Evolutionary conservation across 2,329 filamentous ascomycete species (phyloP), one percentile per base, ranked within the genome.

Genomic region (Trichoderma pleuroti): DNA sequence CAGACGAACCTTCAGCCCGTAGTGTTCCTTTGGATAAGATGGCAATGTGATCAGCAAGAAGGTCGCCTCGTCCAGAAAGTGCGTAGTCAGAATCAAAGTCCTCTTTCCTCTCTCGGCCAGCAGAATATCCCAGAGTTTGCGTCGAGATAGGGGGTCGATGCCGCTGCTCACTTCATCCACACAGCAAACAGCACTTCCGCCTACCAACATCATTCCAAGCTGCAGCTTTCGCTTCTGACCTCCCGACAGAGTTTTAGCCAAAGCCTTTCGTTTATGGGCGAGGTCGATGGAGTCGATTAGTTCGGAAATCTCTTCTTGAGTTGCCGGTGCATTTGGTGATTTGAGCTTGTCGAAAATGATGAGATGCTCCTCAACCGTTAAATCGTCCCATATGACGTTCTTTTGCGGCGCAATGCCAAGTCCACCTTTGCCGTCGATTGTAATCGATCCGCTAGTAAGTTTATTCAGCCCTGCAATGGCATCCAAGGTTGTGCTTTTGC

Each of bases 41-140:
- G 2, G 91, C 92, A 74, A 98, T 97, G 72, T 94, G 91, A 77
- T 98, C 95, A 0, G 94, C 92, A 1, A 98, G 86, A 1, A 97
- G 84, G 77, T 98, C 94, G 94, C 95, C 80, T 98, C 95, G 76
- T 98, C 95, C 10, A 98, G 85, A 79, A 97, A 98, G 79, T 98
- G 95, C 0, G 94, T 98, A 0, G 94, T 98, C 70, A 98, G 81
- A 54, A 98, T 88, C 75, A 97, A 92, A 0, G 94, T 97, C 54
- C 94, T 86, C 72, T 86, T 86, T 24, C 93, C 94, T 70, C 94
- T 89, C 80, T 97, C 94, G 1, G 92, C 92, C 14, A 97, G 84
- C 26, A 98, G 84, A 72, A 98, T 98, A 75, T 97, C 93, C 94
- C 94, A 98, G 28, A 98, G 93, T 81, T 97, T 97, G 32, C 94